Evolutionary conservation across 1,139 yeast genomes (phyloP).

Genomic region (Arxiozyma heterogenica): DNA sequence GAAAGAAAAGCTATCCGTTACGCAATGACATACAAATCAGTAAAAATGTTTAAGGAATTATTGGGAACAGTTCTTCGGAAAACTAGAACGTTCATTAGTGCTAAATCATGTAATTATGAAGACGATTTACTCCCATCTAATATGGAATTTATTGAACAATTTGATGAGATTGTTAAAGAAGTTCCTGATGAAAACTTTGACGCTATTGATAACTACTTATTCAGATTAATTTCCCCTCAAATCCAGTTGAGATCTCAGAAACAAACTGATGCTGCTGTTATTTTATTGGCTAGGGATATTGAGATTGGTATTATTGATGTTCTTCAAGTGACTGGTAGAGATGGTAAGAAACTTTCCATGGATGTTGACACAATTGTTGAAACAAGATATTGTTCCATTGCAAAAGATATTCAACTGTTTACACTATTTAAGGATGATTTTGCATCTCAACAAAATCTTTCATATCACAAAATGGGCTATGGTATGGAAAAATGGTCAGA

Average conservation of each 20-base stretch:
- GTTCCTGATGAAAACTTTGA: conserved; percentile 36
- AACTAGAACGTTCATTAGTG: conserved; percentile 16
- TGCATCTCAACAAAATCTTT: conserved; percentile 32
- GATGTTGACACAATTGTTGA: conserved; percentile 45
- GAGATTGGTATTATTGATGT: conserved; percentile 52
- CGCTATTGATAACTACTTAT: conserved; percentile 53
- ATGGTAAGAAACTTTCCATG: conserved; percentile 40
- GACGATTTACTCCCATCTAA: conserved; percentile 19
- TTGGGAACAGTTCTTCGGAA: conserved; percentile 23
- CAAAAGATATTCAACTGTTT: conserved; percentile 63
- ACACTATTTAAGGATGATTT: conserved; percentile 46
- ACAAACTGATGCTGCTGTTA: conserved; percentile 51
- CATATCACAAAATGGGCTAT: conserved; percentile 34
- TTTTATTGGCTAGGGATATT: conserved; percentile 61
- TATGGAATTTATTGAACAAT: conserved; percentile 34
- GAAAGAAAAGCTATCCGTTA: conserved; percentile 53
- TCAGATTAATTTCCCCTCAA: conserved; percentile 74
- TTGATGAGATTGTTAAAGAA: conserved; percentile 43
- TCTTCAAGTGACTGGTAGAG: conserved; percentile 29
- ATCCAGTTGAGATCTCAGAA: conserved; percentile 64
- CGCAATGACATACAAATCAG: conserved; percentile 62
- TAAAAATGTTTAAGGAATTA: conserved; percentile 53
- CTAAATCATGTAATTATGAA: conserved; percentile 7
- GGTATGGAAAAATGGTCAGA: conserved; percentile 31
- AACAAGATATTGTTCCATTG: conserved; percentile 56